Evolutionary conservation across 1,139 yeast genomes (phyloP).

Genomic region (Hansenula lynferdii): DNA sequence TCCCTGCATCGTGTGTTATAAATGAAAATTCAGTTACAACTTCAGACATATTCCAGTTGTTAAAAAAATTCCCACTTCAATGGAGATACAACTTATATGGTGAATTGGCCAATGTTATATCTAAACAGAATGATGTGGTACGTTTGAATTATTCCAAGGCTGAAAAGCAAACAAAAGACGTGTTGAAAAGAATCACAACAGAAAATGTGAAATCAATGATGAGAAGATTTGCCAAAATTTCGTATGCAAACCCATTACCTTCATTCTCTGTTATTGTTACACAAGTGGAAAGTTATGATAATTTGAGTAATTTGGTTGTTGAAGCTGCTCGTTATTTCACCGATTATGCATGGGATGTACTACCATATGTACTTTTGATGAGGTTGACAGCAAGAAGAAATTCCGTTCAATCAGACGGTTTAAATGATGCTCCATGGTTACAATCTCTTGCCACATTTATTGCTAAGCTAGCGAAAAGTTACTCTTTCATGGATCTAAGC

Average conservation of each 20-base stretch:
- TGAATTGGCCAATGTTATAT: constrained; percentile 57
- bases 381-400: constrained; percentile 69
- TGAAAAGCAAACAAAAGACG: constrained; percentile 77
- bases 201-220: constrained; percentile 77
- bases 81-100: constrained; percentile 79
- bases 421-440: constrained; percentile 81
- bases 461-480: constrained; percentile 55
- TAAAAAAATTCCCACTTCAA: constrained; percentile 53
- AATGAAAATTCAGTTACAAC: constrained; percentile 59
- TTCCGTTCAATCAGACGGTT: constrained; percentile 72
- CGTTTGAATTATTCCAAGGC: constrained; percentile 65
- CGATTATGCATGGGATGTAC: constrained; percentile 79
- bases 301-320: constrained; percentile 72
- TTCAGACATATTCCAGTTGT: constrained; percentile 53
- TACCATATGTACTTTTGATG: constrained; percentile 68
- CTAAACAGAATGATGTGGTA: constrained; percentile 51
- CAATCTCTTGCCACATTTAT: constrained; percentile 66
- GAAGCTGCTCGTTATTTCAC: constrained; percentile 79
- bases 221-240: constrained; percentile 71
- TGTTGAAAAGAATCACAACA: constrained; percentile 80
- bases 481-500: constrained; percentile 47
- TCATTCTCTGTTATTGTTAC: constrained; percentile 59
- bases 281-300: constrained; percentile 90
- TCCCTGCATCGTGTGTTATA: constrained; percentile 62
- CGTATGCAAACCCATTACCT: constrained; percentile 79